phyloP scores from a whole-genome alignment of 2,329 filamentous ascomycete species.

The Fusarium camptoceras region DNA sequence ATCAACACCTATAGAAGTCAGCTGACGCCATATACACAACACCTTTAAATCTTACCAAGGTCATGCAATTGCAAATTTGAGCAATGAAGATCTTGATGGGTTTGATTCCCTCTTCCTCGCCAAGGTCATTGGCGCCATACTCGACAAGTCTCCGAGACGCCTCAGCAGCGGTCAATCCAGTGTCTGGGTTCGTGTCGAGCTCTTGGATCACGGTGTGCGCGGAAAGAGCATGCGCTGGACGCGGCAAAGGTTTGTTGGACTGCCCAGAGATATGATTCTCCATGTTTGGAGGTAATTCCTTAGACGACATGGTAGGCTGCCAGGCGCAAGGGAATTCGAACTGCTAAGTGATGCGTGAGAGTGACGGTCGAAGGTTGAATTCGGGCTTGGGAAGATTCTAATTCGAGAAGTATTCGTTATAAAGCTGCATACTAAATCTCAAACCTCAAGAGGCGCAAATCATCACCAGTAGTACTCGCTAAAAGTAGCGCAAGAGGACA shows the following conservation, averaged over 20 bases:
- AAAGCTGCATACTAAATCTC: neutral
- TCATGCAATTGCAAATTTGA: conserved; percentile 77
- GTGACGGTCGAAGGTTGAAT: neutral
- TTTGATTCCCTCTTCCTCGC: conserved; percentile 69
- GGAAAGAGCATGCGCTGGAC: conserved; percentile 72
- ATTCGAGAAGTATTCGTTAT: neutral
- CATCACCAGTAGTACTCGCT: neutral
- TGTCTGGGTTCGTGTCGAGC: conserved; percentile 65
- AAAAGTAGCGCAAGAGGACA: neutral
- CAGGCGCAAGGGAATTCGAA: neutral
- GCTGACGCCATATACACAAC: neutral
- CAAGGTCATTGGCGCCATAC: conserved; percentile 72
- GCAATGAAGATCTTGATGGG: conserved; percentile 71
- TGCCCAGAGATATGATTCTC: conserved; percentile 53
- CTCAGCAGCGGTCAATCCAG: conserved; percentile 68
- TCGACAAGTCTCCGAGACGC: conserved; percentile 65
- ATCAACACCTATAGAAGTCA: conserved; percentile 58
- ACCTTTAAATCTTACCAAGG: conserved; percentile 59
- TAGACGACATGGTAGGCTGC: conserved; percentile 2
- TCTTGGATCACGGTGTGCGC: conserved; percentile 64
- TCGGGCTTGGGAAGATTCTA: neutral
- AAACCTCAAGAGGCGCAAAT: neutral
- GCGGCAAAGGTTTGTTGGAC: conserved; percentile 64
- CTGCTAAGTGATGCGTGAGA: neutral
- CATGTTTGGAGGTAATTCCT: neutral